Base-by-base conservation (phyloP, 768 basidiomycete genomes). In the Phaeotremella fagi region DNA sequence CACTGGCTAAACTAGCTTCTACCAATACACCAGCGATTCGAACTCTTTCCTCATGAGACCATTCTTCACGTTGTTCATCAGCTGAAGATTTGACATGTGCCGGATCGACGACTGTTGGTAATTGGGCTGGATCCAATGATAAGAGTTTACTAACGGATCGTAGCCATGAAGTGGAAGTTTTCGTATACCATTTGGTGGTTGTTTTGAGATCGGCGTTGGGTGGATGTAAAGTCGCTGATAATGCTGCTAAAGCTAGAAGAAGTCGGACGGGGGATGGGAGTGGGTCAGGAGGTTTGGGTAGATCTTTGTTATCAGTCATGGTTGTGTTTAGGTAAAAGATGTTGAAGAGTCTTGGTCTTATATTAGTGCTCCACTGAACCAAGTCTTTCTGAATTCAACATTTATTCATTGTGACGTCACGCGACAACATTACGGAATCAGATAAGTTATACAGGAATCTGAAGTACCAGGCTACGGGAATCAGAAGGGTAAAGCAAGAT, bases 1-100 rank as follows among this genome's bases (percentile, higher is more conserved):
- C 59, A 9, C 48, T 45, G 4, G 69, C 69, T 48, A 71, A 48
- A 53, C 58, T 59, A n/a, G 61, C 64, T 50, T 70, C 64, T 11
- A 70, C 50, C 14, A 70, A 35, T 12, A 64, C 25, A 6, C 58
- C 60, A 3, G 65, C 64, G 23, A 70, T 63, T 2, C 63, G 49
- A 2, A 18, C 15, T 24, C 44, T 50, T 14, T 66, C 58, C 5
- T 62, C 58, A 3, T 38, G 16, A 5, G 45, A 33, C 68, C 68
- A 66, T 25, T 70, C 68, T 1, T 33, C 41, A 15, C 38, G 23
- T 26, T 61, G 60, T n/a, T 62, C 61, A 18, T 53, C 31, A 0
- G 62, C 61, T 2, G 57, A 56, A 1, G 31, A 31, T 11, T 26
- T 44, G 20, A 66, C 54, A 18, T 29, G 41, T 22, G 53, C 55